phyloP scores from a whole-genome alignment of 2,329 filamentous ascomycete genomes.

The Fusarium sp. region DNA sequence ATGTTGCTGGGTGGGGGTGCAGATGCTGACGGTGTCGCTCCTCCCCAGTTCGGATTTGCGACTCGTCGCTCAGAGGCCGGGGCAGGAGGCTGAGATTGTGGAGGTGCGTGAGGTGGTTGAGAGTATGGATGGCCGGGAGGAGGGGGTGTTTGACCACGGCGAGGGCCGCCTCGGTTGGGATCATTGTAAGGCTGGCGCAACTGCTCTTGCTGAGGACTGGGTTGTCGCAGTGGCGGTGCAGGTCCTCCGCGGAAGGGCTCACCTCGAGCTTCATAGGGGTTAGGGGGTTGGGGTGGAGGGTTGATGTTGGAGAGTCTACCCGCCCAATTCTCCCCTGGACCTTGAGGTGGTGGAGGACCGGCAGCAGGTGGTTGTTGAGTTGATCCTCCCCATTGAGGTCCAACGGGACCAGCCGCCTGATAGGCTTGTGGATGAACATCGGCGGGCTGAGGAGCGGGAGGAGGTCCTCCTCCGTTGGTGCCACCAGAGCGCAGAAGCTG shows the following conservation, averaged over 20 bases:
- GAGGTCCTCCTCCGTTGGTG: slow-evolving; percentile 76
- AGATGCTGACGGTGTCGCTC: slow-evolving; percentile 61
- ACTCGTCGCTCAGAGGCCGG: slow-evolving; percentile 65
- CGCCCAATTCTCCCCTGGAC: slow-evolving; percentile 68
- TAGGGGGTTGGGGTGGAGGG: slow-evolving; percentile 78
- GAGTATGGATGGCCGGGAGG: slow-evolving; percentile 61
- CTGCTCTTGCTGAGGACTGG: slow-evolving; percentile 79
- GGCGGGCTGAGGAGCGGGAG: slow-evolving; percentile 87
- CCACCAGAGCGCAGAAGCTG: slow-evolving; percentile 88
- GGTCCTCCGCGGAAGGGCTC: slow-evolving; percentile 78
- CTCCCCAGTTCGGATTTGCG: slow-evolving; percentile 70
- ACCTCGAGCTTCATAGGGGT: slow-evolving; percentile 80
- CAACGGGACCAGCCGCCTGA: slow-evolving; percentile 83
- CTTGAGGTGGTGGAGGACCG: slow-evolving; percentile 73
- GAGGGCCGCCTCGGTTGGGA: slow-evolving; percentile 50
- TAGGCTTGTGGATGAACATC: slow-evolving; percentile 97
- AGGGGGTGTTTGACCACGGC: slow-evolving; percentile 61
- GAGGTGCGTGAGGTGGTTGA: slow-evolving; percentile 64
- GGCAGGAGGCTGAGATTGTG: slow-evolving; percentile 61
- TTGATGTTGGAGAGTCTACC: slow-evolving; percentile 83
- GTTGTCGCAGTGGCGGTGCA: slow-evolving; percentile 76
- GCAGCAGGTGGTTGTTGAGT: slow-evolving; percentile 64
- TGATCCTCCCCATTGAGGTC: slow-evolving; percentile 90
- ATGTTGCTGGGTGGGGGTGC: slow-evolving; percentile 54
- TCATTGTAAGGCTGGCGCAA: slow-evolving; percentile 72